Conservation (phyloP, 768 basidiomycete species). For the Pleurotus platypus region DNA sequence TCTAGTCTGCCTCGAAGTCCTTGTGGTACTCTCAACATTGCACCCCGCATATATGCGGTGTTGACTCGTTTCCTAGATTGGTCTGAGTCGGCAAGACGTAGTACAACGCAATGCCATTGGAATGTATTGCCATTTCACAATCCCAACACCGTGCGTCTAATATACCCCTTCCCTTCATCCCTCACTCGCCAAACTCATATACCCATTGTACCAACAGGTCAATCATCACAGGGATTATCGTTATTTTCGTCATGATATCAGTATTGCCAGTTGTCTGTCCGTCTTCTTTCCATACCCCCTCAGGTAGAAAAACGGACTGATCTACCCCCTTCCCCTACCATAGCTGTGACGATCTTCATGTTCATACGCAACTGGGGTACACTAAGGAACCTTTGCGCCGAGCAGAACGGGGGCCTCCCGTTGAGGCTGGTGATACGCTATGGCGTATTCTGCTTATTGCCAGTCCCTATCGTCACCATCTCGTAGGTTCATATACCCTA, state of each 20-base stretch:
- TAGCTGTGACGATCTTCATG: conserved; percentile 15
- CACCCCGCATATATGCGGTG: background rate
- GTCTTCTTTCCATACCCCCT: background rate
- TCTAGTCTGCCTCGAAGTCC: conserved; percentile 1
- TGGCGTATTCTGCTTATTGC: conserved; percentile 11
- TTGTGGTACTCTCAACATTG: conserved; percentile 5
- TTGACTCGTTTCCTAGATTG: background rate
- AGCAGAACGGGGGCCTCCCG: conserved; percentile 7
- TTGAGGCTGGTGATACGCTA: conserved; percentile 17
- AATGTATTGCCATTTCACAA: conserved; percentile 16
- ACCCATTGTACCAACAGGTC: background rate
- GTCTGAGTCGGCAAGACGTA: conserved; percentile 6
- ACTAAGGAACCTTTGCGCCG: background rate
- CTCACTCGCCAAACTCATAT: background rate
- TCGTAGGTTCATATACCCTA: background rate
- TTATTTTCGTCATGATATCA: conserved; percentile 9
- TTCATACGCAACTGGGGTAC: conserved; percentile 12
- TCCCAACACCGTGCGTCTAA: conserved; percentile 11
- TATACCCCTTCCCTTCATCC: background rate
- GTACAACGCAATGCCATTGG: conserved; percentile 11
- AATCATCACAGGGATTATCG: conserved; percentile 5
- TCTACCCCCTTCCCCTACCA: background rate
- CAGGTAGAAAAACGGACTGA: too few relatives aligned
- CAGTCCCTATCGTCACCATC: conserved; percentile 3
- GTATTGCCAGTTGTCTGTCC: conserved; percentile 16